Conservation (phyloP, 495 filamentous ascomycete species). For the Aspergillus biplanus region DNA sequence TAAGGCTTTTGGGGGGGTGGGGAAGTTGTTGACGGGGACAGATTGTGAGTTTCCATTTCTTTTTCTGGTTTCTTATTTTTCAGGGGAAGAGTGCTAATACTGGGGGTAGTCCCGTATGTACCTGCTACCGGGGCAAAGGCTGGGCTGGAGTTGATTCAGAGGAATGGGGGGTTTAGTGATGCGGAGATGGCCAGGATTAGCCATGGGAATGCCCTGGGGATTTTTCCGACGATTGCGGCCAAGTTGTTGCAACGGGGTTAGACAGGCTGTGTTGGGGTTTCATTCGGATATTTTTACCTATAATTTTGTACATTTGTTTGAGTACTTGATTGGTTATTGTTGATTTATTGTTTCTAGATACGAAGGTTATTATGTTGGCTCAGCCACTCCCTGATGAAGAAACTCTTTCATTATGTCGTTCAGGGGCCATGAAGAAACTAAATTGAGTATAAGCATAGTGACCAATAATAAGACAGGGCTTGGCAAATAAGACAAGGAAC, state of each 20-base stretch:
- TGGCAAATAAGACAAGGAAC: too few species aligned
- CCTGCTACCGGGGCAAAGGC: constrained; percentile 16
- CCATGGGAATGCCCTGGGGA: constrained; percentile 25
- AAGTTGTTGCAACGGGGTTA: neutral
- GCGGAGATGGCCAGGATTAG: constrained; percentile 21
- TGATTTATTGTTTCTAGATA: too few species aligned
- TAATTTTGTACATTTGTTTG: too few species aligned
- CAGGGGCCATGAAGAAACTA: too few species aligned
- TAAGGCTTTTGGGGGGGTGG: constrained; percentile 25
- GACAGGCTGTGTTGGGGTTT: too few species aligned
- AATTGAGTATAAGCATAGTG: too few species aligned
- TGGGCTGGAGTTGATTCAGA: constrained; percentile 14
- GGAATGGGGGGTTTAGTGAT: constrained; percentile 24
- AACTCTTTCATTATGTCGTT: too few species aligned
- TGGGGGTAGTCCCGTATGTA: constrained; percentile 29
- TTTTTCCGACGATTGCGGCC: constrained; percentile 22
- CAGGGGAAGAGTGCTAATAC: neutral
- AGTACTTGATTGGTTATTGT: too few species aligned
- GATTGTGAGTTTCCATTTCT: constrained; percentile 22
- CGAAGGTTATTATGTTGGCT: too few species aligned
- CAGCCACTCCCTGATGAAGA: too few species aligned
- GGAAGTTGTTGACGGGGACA: constrained; percentile 23
- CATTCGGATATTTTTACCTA: too few species aligned
- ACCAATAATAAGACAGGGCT: too few species aligned
- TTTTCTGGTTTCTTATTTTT: neutral